Base-by-base conservation (phyloP, 2,329 filamentous ascomycete genomes). In the Calonectria leucothoes region DNA sequence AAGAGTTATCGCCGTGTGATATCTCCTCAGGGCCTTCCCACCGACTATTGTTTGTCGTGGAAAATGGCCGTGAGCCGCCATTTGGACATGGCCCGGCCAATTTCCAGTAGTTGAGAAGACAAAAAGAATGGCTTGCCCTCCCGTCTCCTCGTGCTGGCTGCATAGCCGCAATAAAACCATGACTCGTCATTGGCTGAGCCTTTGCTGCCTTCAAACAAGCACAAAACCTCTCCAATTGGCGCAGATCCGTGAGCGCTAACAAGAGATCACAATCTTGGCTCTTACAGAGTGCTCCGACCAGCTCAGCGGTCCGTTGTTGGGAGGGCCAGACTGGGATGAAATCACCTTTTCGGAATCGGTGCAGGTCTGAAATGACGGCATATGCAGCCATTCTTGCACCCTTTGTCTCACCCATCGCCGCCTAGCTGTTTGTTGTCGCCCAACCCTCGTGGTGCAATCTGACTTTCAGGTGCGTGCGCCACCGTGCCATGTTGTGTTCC, bases 1-100 rank as follows among this genome's bases (percentile, higher is more conserved):
- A 80, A 80, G 77, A 76, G 67, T 79, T 78, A 75, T 77, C 76
- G 48, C 76, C 74, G 77, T 70, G 51, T 70, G 57, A 66, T 71
- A 74, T 73, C 72, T 72, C 72, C 70, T 63, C 49, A 57, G 15
- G 35, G 42, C 37, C 23, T 48, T 65, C 61, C 48, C 42, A 45
- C 42, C 42, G 42, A 45, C 42, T 45, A 45, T 45, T 45, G 20
- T n/a, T 11, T 45, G 42, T 45, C 42, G 12, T 5, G 8, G 42
- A 42, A 42, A 10, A 17, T 6, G 5, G 8, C 23, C 20, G n/a
- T 45, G 42, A 45, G 4, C 20, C 6, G 20, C 20, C 20, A 45
- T 45, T 4, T 23, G n/a, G 42, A 45, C 12, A 45, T 45, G n/a
- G 42, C 42, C 42, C 42, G 6, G 23, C 4, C 42, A n/a, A 45